Evolutionary conservation across 805 yeast species (phyloP).

Genomic region (Nakazawaea molendinolei): DNA sequence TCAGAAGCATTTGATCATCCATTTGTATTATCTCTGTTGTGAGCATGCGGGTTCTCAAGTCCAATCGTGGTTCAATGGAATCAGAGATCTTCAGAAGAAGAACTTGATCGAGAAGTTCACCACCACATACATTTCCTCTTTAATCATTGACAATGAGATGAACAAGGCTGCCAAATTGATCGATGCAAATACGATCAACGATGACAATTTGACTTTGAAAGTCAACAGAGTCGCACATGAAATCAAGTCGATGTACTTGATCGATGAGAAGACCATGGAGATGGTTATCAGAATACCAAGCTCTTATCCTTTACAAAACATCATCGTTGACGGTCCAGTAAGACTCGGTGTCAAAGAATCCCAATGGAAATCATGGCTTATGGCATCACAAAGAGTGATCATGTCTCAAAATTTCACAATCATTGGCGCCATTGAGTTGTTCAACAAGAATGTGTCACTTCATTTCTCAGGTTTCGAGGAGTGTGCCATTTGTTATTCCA

Average conservation of each 20-base stretch:
- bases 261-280: conserved; percentile 85
- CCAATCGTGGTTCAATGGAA: conserved; percentile 63
- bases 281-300: conserved; percentile 68
- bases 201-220: conserved; percentile 49
- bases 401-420: conserved; percentile 70
- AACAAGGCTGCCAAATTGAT: conserved; percentile 36
- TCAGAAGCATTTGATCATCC: conserved; percentile 33
- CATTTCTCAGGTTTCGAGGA: conserved; percentile 94
- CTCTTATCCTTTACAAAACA: conserved; percentile 71
- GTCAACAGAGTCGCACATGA: conserved; percentile 58
- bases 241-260: conserved; percentile 62
- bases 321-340: conserved; percentile 68
- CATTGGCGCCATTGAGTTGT: conserved; percentile 58
- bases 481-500: conserved; percentile 94
- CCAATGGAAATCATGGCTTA: conserved; percentile 92
- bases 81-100: conserved; percentile 63
- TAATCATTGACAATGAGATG: conserved; percentile 52
- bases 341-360: conserved; percentile 86
- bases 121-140: conserved; percentile 54
- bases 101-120: conserved; percentile 57
- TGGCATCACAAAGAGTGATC: conserved; percentile 82
- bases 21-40: conserved; percentile 45
- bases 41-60: conserved; percentile 47
- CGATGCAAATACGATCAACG: conserved; percentile 25
- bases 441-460: conserved; percentile 67